Base-by-base conservation (phyloP, 176 grass and related monocot species). In the Zizania latifolia region DNA sequence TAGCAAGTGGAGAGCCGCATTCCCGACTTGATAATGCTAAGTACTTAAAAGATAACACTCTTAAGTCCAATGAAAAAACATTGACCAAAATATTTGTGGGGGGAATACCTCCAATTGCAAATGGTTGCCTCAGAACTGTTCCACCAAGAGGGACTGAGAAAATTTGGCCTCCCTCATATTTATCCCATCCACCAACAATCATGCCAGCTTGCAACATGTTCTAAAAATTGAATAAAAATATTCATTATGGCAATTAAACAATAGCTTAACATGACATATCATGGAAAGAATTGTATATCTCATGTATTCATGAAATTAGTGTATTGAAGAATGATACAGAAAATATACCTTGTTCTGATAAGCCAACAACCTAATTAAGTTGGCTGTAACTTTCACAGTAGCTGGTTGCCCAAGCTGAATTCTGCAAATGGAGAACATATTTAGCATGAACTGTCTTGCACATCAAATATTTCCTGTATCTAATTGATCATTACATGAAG, bases 101-200 rank as follows among this genome's bases (percentile, higher is more conserved):
- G 37, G 21, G 8, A 60, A 58, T 69, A 99, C 91, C 95, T 90
- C 95, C 95, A 84, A 99, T 94, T 19, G 95, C 89, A 82, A 94
- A 99, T 62, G 91, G 79, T 79, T 92, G 95, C 76, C 59, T 78
- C 50, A 99, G 11, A 67, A 99, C 94, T 2, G 95, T 94, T 80
- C 91, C 91, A 68, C 95, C 95, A 90, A 94, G 95, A 10, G 91
- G 89, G 1, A 99, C 89, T 2, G 91, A 94, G 68, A 81, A 99
- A 83, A 99, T 99, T 85, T 99, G 91, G 53, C 86, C 95, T 35
- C 91, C 91, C 82, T 99, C 91, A 0, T 99, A 99, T 65, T 99
- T 94, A 73, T 98, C 95, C 95, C 91, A 98, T 67, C 95, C 95
- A 56, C 95, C 95, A 84, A 98, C 45, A 79, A 98, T 98, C 82